Base-by-base conservation (phyloP, 345 rosid genomes). In the Gossypium longicalyx region DNA sequence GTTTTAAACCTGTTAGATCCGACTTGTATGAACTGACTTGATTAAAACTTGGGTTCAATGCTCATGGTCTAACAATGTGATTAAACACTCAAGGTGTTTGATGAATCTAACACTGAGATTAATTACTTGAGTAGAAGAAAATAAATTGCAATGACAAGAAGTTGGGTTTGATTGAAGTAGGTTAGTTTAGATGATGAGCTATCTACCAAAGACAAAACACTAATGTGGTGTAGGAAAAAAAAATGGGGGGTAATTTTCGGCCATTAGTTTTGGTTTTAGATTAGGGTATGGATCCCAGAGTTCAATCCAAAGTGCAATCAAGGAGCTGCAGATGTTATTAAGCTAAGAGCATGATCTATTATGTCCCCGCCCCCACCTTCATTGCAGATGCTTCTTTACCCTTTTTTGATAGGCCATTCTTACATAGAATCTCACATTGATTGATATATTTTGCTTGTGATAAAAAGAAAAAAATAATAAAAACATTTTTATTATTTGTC, bases 221-320 rank as follows among this genome's bases (percentile, higher is more conserved):
- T 13, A 13, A 23, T 54, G 12, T 0, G 48, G 41, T 64, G 13
- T 51, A 51, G 16, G 56, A 51, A 3, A 5, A 9, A 44, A 44
- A 17, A 66, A 45, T 45, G 16, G 51, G 4, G 8, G 45, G 45
- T 16, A 69, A 69, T 4, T 49, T 17, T 27, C 0, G 8, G 7
- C 54, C 7, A 45, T 47, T 67, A 71, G 52, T 11, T 59, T 51
- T 1, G 59, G 3, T n/a, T 51, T 15, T 56, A 41, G 66, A 68
- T 45, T 17, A 44, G 22, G 77, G 67, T 74, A 74, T 76, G 78
- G 78, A 49, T 51, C 76, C 83, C 74, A 62, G 2, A 1, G 66
- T 61, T 60, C 60, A 67, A 76, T 76, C 79, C 68, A 76, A 20
- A 61, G 29, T 20, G 72, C 70, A 79, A 79, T 77, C 85, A 72